Conservation (phyloP, 1,139 yeast species). For the Yamadazyma dushanensis region DNA sequence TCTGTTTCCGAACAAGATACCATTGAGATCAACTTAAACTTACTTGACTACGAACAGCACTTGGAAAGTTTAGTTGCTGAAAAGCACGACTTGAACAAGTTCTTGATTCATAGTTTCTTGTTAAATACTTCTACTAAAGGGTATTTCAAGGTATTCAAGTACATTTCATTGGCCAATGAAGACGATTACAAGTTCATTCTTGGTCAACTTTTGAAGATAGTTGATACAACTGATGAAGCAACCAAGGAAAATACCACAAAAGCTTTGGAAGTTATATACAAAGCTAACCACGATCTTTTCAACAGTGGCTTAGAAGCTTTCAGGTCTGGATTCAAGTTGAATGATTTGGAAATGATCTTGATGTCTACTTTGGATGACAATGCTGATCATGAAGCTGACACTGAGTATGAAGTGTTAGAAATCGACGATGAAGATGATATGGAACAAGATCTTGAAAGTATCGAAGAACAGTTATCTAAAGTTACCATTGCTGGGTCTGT, state of each 20-base stretch:
- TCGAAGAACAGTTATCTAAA: slow-evolving; percentile 8
- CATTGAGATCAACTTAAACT: slow-evolving; percentile 10
- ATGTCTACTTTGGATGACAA: slow-evolving; percentile 55
- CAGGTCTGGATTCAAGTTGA: slow-evolving; percentile 35
- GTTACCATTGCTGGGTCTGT: slow-evolving; percentile 8
- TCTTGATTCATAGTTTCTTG: slow-evolving; percentile 29
- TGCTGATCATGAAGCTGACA: slow-evolving; percentile 18
- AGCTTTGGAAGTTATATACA: slow-evolving; percentile 47
- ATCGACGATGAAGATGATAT: slow-evolving; percentile 10
- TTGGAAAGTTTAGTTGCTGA: slow-evolving; percentile 22
- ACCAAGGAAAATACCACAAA: slow-evolving; percentile 34
- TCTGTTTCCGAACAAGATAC: slow-evolving; percentile 18
- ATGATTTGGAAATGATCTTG: slow-evolving; percentile 65
- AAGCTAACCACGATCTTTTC: slow-evolving; percentile 40
- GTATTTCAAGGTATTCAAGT: slow-evolving; percentile 23
- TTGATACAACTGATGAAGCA: slow-evolving; percentile 20
- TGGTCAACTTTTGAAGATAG: slow-evolving; percentile 23
- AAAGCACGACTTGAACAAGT: slow-evolving; percentile 31
- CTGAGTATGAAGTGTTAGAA: slow-evolving; percentile 19
- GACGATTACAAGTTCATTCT: slow-evolving; percentile 24
- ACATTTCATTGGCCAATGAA: slow-evolving; percentile 21
- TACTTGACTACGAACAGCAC: slow-evolving; percentile 8
- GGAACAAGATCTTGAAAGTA: slow-evolving; percentile 8
- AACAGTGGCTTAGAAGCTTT: slow-evolving; percentile 35
- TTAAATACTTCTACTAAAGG: slow-evolving; percentile 18